Evolutionary conservation across 768 basidiomycete genomes (phyloP).

Genomic region (Sutorius australiensis): DNA sequence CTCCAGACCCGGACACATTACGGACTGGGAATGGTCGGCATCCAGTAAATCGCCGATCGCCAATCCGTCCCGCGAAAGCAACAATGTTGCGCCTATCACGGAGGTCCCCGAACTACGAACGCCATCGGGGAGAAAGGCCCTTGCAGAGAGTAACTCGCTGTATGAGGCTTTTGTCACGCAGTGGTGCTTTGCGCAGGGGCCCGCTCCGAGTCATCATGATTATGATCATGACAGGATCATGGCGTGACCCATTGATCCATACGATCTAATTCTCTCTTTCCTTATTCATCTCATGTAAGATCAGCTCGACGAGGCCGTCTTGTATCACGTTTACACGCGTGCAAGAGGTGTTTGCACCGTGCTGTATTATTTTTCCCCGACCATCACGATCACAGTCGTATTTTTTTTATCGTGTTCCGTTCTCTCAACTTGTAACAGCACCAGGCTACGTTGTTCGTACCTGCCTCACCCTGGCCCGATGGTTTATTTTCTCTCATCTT

Average conservation of each 20-base stretch:
- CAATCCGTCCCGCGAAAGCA: background rate
- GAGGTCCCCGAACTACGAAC: slow-evolving; percentile 21
- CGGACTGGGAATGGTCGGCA: slow-evolving; percentile 26
- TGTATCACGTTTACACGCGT: background rate
- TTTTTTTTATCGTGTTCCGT: background rate
- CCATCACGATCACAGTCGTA: background rate
- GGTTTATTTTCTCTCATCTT: no score
- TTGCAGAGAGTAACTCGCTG: slow-evolving; percentile 28
- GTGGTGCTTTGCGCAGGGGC: slow-evolving; percentile 64
- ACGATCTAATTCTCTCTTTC: background rate
- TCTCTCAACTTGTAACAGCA: background rate
- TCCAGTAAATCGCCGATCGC: background rate
- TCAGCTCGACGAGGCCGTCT: background rate
- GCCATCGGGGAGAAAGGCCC: background rate
- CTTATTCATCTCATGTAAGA: background rate
- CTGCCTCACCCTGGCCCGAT: no score
- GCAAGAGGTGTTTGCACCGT: background rate
- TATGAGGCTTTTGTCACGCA: slow-evolving; percentile 62
- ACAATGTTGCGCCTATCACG: slow-evolving; percentile 5
- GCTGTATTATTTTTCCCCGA: background rate
- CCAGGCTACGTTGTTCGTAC: background rate
- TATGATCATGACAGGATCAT: slow-evolving; percentile 19
- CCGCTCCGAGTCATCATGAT: slow-evolving; percentile 22
- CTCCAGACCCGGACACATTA: slow-evolving; percentile 2
- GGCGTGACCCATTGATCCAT: slow-evolving; percentile 4